phyloP scores from a whole-genome alignment of 192 early-diverging fungal genomes.

The Irineochytrium annulatum region DNA sequence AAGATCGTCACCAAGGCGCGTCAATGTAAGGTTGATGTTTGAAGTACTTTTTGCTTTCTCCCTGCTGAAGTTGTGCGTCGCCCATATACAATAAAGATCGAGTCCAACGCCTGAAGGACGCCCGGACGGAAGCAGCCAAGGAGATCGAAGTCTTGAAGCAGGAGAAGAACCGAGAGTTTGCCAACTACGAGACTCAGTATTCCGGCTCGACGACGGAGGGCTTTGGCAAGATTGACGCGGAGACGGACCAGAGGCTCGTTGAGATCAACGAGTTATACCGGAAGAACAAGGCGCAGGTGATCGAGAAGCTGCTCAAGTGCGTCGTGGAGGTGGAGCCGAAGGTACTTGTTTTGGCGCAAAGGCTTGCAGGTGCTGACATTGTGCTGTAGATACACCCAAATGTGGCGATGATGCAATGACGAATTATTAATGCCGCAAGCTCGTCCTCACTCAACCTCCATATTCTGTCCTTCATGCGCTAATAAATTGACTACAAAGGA shows the following conservation, averaged over 20 bases:
- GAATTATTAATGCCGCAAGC: no score
- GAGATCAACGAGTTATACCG: constrained; percentile 57
- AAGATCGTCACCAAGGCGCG: constrained; percentile 89
- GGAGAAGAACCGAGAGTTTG: constrained; percentile 79
- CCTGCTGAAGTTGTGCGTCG: background rate
- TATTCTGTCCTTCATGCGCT: no score
- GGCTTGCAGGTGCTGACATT: no score
- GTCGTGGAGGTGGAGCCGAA: constrained; percentile 66
- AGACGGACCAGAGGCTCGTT: constrained; percentile 66
- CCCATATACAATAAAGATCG: constrained; percentile 55
- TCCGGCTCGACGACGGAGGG: constrained; percentile 65
- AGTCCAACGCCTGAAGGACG: constrained; percentile 88
- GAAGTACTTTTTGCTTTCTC: background rate
- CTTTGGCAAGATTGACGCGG: constrained; percentile 53
- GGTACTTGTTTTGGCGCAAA: no score
- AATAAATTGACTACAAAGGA: no score
- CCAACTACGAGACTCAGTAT: constrained; percentile 70
- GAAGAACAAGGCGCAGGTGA: constrained; percentile 62
- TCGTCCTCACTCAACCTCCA: no score
- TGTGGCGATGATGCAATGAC: no score
- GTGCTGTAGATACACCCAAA: no score
- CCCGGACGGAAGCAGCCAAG: constrained; percentile 88
- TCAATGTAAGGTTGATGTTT: constrained; percentile 64
- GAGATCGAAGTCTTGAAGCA: constrained; percentile 85
- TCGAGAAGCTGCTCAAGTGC: constrained; percentile 62